Conservation (phyloP, 805 yeast species). For the Starmerella khaoyaiensis region DNA sequence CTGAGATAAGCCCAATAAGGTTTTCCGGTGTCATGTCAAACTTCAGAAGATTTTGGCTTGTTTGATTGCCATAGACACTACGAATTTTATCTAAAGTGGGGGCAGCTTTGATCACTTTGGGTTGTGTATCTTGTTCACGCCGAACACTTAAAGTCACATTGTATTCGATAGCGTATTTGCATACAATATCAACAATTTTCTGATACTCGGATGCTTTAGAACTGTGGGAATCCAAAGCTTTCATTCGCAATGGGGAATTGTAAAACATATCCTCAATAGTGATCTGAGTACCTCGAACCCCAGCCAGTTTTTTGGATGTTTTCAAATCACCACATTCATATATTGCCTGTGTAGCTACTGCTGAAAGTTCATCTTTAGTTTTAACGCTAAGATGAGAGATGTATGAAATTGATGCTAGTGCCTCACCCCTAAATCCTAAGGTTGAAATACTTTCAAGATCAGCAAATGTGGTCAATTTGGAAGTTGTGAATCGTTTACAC, state of each 20-base stretch:
- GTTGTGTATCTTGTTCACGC: slow-evolving; percentile 62
- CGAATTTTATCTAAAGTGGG: slow-evolving; percentile 57
- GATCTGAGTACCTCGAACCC: slow-evolving; percentile 74
- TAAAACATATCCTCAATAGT: slow-evolving; percentile 79
- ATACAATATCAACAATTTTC: slow-evolving; percentile 68
- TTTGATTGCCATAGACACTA: slow-evolving; percentile 46
- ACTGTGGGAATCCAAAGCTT: slow-evolving; percentile 34
- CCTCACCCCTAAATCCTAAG: slow-evolving; percentile 95
- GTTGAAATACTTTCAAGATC: slow-evolving; percentile 62
- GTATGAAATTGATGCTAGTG: slow-evolving; percentile 86
- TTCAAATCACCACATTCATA: slow-evolving; percentile 54
- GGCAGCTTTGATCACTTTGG: slow-evolving; percentile 41
- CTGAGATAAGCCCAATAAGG: slow-evolving; percentile 38
- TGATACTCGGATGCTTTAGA: slow-evolving; percentile 43
- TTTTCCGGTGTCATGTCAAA: slow-evolving; percentile 37
- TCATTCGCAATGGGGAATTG: slow-evolving; percentile 67
- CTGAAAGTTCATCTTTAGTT: slow-evolving; percentile 49
- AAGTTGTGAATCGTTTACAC: slow-evolving; percentile 89
- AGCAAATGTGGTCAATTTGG: slow-evolving; percentile 61
- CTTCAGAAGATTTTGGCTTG: neutral
- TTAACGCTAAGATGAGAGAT: slow-evolving; percentile 69
- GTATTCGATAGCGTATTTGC: slow-evolving; percentile 70
- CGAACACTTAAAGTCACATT: slow-evolving; percentile 59
- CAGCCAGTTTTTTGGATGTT: slow-evolving; percentile 52
- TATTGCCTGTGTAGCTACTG: slow-evolving; percentile 59